Evolutionary conservation across 1,139 yeast species (phyloP).

Genomic region (Yamadazyma dushanensis): DNA sequence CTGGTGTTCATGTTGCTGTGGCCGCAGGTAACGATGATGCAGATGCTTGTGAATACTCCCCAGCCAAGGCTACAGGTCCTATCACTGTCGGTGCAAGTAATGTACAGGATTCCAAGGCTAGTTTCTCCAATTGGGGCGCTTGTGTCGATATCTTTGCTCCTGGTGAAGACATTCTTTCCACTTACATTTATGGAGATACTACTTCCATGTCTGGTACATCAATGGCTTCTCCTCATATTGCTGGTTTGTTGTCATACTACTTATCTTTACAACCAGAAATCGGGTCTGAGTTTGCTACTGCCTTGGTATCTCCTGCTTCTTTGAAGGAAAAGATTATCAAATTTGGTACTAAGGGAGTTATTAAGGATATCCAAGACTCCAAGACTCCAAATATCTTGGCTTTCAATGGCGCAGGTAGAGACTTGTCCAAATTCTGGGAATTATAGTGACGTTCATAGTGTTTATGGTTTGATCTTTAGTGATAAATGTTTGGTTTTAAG

Average conservation of each 20-base stretch:
- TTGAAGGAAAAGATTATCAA: constrained; percentile 84
- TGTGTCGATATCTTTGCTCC: constrained; percentile 89
- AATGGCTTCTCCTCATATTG: constrained; percentile 98
- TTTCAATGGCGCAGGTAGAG: constrained; percentile 91
- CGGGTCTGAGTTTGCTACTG: constrained; percentile 67
- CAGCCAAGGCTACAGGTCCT: constrained; percentile 75
- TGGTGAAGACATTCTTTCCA: constrained; percentile 76
- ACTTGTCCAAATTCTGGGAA: constrained; percentile 71
- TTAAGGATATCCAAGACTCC: constrained; percentile 65
- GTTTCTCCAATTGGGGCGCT: constrained; percentile 78
- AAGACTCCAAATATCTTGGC: constrained; percentile 89
- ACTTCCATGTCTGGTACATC: constrained; percentile 97
- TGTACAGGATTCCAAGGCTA: constrained; percentile 71
- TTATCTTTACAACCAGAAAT: constrained; percentile 87
- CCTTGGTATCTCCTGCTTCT: constrained; percentile 76
- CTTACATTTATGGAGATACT: constrained; percentile 86
- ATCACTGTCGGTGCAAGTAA: constrained; percentile 85
- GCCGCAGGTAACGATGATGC: constrained; percentile 89
- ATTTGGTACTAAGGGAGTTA: constrained; percentile 69
- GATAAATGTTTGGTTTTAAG: background rate
- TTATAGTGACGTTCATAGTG: constrained; percentile 5
- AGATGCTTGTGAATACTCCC: constrained; percentile 83
- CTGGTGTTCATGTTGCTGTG: constrained; percentile 81
- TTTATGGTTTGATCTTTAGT: background rate
- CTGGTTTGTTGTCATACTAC: constrained; percentile 87